Evolutionary conservation across 345 rosid species (phyloP).

Genomic region (Brassica juncea): DNA sequence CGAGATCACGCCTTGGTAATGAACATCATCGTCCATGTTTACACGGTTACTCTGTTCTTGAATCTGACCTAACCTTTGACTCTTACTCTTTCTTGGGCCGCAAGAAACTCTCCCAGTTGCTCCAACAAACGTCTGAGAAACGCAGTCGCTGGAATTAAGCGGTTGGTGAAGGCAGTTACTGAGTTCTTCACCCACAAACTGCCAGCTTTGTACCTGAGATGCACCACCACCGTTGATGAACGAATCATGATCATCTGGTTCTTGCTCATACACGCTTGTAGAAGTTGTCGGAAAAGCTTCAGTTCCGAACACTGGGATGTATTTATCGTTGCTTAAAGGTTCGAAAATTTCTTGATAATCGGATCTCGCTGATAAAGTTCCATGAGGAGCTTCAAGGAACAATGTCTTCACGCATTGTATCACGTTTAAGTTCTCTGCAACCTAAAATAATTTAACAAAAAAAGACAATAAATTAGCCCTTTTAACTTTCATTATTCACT

Average conservation of each 20-base stretch:
- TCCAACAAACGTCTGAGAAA: slow-evolving; percentile 66
- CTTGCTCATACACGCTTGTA: slow-evolving; percentile 46
- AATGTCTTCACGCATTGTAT: slow-evolving; percentile 59
- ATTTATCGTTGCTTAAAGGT: slow-evolving; percentile 40
- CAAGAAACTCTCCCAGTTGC: slow-evolving; percentile 26
- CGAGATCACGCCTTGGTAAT: slow-evolving; percentile 64
- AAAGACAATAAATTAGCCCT: not conserved
- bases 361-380: slow-evolving; percentile 39
- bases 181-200: slow-evolving; percentile 67
- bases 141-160: slow-evolving; percentile 70
- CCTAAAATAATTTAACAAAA: slow-evolving; percentile 43
- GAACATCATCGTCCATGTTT: slow-evolving; percentile 55
- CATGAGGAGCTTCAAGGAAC: slow-evolving; percentile 57
- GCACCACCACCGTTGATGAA: slow-evolving; percentile 56
- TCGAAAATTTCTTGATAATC: slow-evolving; percentile 41
- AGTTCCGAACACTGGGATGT: slow-evolving; percentile 44
- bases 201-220: slow-evolving; percentile 76
- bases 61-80: slow-evolving; percentile 33
- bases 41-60: slow-evolving; percentile 47
- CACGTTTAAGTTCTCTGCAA: slow-evolving; percentile 69
- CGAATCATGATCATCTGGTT: slow-evolving; percentile 51
- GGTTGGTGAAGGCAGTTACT: slow-evolving; percentile 60
- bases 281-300: slow-evolving; percentile 51
- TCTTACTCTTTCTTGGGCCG: slow-evolving; percentile 40
- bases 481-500: slow-evolving; percentile 1